These are phyloP conservation scores for Aegilops umbellulata DNA, from an alignment of 176 grass and related monocot genomes.

Conservation along the genomic window DNA sequence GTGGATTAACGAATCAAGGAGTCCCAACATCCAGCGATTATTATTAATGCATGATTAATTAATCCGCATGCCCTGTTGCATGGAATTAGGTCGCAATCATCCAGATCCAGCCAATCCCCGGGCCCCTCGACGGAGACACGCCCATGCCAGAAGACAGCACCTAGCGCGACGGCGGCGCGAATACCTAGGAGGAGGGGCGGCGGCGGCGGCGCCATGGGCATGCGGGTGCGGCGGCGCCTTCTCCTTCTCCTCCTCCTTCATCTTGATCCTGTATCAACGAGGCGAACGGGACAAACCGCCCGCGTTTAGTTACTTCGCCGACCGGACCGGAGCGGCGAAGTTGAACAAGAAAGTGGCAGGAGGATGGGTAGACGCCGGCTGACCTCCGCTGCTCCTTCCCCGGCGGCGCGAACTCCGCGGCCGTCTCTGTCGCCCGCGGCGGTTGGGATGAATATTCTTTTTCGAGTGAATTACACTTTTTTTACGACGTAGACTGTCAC, in stretches of 20 bases:
- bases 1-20: not conserved
- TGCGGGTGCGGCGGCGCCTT: not conserved
- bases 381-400: not conserved
- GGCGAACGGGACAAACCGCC: not conserved
- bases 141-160: not conserved
- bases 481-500: no score
- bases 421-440: not conserved
- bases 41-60: not conserved
- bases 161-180: no score
- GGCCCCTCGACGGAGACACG: not conserved
- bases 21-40: not conserved
- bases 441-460: not conserved
- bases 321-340: not conserved
- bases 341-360: not conserved
- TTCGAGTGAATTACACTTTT: not conserved
- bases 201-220: not conserved
- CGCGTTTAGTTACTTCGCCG: not conserved
- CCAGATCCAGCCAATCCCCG: not conserved
- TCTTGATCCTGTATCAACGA: not conserved
- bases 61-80: not conserved
- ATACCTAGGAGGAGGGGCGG: not conserved
- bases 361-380: not conserved
- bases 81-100: not conserved
- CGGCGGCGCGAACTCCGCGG: not conserved
- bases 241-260: not conserved